Conservation (phyloP, 2,329 filamentous ascomycete genomes). For the Paraphaeosphaeria minitans region DNA sequence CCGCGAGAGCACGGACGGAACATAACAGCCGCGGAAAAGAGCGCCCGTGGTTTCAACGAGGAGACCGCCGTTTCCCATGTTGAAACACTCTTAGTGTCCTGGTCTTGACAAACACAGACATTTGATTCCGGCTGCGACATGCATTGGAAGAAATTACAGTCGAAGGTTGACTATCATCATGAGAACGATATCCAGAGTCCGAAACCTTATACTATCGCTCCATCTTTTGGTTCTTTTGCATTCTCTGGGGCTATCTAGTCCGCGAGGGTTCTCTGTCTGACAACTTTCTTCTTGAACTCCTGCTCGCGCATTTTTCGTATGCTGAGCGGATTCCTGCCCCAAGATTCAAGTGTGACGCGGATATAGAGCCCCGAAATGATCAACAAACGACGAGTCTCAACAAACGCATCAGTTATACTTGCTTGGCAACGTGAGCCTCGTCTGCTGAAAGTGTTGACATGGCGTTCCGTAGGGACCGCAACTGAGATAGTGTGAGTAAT, state of each 20-base stretch:
- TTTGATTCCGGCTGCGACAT: no score
- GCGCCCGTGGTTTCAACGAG: neutral
- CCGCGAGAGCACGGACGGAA: neutral
- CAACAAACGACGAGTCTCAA: slow-evolving; percentile 19
- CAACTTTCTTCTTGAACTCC: neutral
- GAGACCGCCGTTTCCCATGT: neutral
- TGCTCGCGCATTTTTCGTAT: slow-evolving; percentile 1
- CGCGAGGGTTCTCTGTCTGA: neutral
- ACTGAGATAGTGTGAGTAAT: slow-evolving; percentile 8
- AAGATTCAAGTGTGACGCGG: slow-evolving; percentile 19
- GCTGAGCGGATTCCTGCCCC: slow-evolving; percentile 11
- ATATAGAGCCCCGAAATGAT: slow-evolving; percentile 21
- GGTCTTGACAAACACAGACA: no score
- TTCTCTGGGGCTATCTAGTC: neutral
- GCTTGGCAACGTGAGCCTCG: slow-evolving; percentile 7
- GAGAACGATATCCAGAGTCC: neutral
- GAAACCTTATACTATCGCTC: neutral
- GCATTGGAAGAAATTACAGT: no score
- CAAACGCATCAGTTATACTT: slow-evolving; percentile 25
- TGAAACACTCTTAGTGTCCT: neutral
- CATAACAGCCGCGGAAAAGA: neutral
- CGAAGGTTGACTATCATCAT: neutral
- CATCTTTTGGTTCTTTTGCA: neutral
- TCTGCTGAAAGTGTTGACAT: slow-evolving; percentile 8
- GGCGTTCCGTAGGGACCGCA: slow-evolving; percentile 15